phyloP scores from a whole-genome alignment of 768 basidiomycete species.

The Cystobasidiopsis lactophilus region DNA sequence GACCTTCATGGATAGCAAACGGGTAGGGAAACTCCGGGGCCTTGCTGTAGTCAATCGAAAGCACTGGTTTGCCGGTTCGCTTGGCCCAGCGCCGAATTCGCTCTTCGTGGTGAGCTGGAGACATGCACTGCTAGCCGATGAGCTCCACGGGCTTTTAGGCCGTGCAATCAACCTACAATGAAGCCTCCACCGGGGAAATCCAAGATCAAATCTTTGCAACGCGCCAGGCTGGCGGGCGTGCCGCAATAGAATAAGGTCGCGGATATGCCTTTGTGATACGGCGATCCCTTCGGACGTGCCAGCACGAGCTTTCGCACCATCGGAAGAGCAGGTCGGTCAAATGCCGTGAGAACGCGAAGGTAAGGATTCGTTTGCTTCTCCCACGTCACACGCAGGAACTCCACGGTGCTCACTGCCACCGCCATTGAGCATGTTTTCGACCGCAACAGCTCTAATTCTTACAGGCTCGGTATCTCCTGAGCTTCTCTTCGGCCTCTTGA shows the following conservation, averaged over 20 bases:
- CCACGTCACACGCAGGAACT: constrained; percentile 90
- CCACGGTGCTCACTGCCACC: constrained; percentile 67
- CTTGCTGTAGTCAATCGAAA: constrained; percentile 85
- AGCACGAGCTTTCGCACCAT: constrained; percentile 57
- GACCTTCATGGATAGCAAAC: constrained; percentile 83
- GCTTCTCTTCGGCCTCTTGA: constrained; percentile 88
- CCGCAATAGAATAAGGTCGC: neutral
- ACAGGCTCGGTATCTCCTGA: constrained; percentile 22
- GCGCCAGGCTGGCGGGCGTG: neutral
- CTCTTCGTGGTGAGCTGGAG: constrained; percentile 89
- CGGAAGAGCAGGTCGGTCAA: constrained; percentile 38
- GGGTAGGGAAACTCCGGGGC: constrained; percentile 92
- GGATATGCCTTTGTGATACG: constrained; percentile 27
- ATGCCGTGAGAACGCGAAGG: constrained; percentile 39
- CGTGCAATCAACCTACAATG: too few relatives aligned
- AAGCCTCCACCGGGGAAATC: constrained; percentile 63
- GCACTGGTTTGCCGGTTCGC: constrained; percentile 49
- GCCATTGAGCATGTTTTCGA: too few relatives aligned
- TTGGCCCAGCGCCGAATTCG: constrained; percentile 68
- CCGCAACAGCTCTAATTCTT: too few relatives aligned
- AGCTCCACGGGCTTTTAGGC: too few relatives aligned
- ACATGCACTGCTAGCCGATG: too few relatives aligned
- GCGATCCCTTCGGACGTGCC: constrained; percentile 52
- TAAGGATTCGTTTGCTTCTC: constrained; percentile 90
- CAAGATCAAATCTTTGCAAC: neutral